phyloP scores from a whole-genome alignment of 257 asterid genomes.

The Rubia yunnanensis region DNA sequence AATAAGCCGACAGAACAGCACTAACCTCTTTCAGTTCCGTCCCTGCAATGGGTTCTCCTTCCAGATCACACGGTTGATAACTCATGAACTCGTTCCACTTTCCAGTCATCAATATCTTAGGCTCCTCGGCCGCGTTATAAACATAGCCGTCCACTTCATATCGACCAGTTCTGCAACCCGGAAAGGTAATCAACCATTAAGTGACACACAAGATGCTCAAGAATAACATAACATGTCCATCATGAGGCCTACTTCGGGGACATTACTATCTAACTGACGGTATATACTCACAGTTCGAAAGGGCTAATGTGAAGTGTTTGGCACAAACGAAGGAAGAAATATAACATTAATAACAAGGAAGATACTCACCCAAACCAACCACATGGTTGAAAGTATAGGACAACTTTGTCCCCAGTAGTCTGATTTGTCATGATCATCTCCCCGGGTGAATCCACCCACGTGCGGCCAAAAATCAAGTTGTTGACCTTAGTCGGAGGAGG shows the following conservation, averaged over 20 bases:
- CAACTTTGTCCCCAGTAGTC: constrained; percentile 95
- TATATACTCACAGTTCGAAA: neutral
- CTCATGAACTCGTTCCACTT: constrained; percentile 87
- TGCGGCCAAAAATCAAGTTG: constrained; percentile 92
- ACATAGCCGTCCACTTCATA: constrained; percentile 99
- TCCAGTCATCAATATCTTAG: constrained; percentile 95
- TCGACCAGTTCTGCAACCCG: constrained; percentile 68
- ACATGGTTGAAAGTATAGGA: constrained; percentile 93
- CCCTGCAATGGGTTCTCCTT: constrained; percentile 93
- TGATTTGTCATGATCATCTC: constrained; percentile 87
- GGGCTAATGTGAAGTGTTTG: neutral
- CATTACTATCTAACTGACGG: neutral
- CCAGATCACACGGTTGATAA: constrained; percentile 90
- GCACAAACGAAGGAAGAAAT: neutral
- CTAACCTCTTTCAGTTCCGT: constrained; percentile 88
- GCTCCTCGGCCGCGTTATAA: constrained; percentile 83
- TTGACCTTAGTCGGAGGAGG: constrained; percentile 96
- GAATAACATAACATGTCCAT: neutral
- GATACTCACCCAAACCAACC: constrained; percentile 95
- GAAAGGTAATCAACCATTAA: neutral
- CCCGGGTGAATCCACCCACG: constrained; percentile 97
- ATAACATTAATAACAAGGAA: neutral
- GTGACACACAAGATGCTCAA: neutral
- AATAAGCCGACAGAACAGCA: neutral
- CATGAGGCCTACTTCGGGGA: neutral